Conservation (phyloP, 164 flowering plant genomes). For the Paratinospora sagittata region DNA sequence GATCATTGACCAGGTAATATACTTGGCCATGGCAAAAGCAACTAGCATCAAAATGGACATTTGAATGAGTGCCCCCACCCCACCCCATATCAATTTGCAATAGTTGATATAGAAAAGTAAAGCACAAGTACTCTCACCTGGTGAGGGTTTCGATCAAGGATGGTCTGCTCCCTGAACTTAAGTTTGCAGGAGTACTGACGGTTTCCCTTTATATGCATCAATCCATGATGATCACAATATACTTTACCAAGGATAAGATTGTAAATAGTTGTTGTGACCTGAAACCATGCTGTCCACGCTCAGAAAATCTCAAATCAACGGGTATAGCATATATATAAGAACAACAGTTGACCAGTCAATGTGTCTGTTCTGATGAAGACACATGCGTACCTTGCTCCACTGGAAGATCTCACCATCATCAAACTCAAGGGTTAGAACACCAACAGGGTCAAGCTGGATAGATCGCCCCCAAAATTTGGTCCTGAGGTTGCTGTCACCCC, state of each 20-base stretch:
- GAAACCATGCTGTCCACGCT: constrained; percentile 7
- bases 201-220: constrained; percentile 73
- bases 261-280: constrained; percentile 84
- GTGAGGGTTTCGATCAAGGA: constrained; percentile 82
- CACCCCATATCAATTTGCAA: too few species aligned
- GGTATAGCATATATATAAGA: background rate
- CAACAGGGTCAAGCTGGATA: constrained; percentile 93
- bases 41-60: too few species aligned
- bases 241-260: constrained; percentile 88
- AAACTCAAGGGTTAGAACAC: constrained; percentile 74
- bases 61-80: too few species aligned
- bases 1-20: background rate
- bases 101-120: background rate
- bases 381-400: constrained; percentile 81
- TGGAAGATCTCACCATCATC: constrained; percentile 93
- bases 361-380: background rate
- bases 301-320: background rate
- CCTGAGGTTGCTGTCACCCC: constrained; percentile 81
- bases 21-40: background rate
- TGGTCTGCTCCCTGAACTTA: constrained; percentile 80
- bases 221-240: constrained; percentile 89
- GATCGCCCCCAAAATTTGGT: constrained; percentile 91
- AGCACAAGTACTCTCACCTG: constrained; percentile 47
- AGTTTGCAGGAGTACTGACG: constrained; percentile 71
- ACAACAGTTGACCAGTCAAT: background rate